A percentile compares a stretch with the other conserved stretches of the same genome.
phyloP scores from a whole-genome alignment of 1,284 basidiomycete genomes.

The Sporisorium sorghi region DNA sequence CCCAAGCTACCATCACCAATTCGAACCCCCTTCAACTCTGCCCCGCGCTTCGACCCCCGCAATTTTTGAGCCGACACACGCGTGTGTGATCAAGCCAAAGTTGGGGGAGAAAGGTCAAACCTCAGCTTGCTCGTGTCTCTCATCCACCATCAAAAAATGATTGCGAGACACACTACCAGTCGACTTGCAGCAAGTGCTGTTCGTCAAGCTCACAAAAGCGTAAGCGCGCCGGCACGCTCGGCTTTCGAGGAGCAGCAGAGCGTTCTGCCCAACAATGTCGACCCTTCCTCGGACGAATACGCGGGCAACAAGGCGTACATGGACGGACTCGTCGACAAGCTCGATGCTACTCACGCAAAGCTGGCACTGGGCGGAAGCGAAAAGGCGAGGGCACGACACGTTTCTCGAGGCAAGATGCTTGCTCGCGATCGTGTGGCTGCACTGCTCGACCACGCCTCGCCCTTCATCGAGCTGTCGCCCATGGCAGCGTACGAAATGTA shows the following conservation, averaged over 20 bases:
- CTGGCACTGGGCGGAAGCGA: constrained; percentile 71
- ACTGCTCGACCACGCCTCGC: constrained; percentile 85
- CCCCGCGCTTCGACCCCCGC: too few species aligned
- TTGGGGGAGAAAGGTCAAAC: too few species aligned
- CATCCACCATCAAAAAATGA: constrained; percentile 9
- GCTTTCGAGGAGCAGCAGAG: constrained; percentile 43
- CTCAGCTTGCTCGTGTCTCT: not conserved
- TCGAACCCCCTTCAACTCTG: too few species aligned
- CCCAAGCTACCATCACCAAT: too few species aligned
- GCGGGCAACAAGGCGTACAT: constrained; percentile 57
- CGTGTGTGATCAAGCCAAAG: too few species aligned
- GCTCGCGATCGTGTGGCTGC: constrained; percentile 80
- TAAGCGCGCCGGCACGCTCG: constrained; percentile 21
- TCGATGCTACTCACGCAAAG: constrained; percentile 52
- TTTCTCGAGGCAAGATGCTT: constrained; percentile 83
- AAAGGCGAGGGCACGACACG: constrained; percentile 82
- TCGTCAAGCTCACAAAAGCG: constrained; percentile 8
- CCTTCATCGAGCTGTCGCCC: constrained; percentile 88
- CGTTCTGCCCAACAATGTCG: constrained; percentile 59
- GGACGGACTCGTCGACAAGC: constrained; percentile 53
- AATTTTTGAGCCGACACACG: too few species aligned
- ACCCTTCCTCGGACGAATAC: constrained; percentile 48
- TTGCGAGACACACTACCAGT: constrained; percentile 10
- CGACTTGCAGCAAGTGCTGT: constrained; percentile 17
- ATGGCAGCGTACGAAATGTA: constrained; percentile 91